These are phyloP conservation scores for Wickerhamiella bombiphila DNA, from an alignment of 805 yeast genomes.

Conservation along the genomic window DNA sequence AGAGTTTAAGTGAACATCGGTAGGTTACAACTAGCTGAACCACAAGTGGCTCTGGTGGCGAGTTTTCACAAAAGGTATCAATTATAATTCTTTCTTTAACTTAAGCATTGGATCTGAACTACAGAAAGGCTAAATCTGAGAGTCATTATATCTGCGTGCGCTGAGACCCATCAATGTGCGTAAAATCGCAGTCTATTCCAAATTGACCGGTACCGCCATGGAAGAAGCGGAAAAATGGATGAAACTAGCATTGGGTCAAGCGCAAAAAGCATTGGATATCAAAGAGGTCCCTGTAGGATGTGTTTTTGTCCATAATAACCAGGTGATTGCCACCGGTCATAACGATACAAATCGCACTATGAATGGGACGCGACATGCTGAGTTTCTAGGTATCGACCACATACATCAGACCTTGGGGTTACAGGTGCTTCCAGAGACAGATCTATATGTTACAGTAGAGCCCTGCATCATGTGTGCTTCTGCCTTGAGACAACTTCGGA, in stretches of 20 bases:
- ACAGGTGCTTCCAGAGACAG: constrained; percentile 35
- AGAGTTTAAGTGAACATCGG: no score
- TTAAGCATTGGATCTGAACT: no score
- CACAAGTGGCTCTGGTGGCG: no score
- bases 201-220: no score
- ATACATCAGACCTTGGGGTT: constrained; percentile 28
- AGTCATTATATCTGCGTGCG: no score
- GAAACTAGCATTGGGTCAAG: constrained; percentile 30
- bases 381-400: constrained; percentile 60
- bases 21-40: no score
- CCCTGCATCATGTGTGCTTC: constrained; percentile 98
- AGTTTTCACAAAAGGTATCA: no score
- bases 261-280: constrained; percentile 45
- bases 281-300: constrained; percentile 82
- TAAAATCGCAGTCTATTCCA: no score
- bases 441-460: constrained; percentile 86
- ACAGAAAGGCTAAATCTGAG: no score
- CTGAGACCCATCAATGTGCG: no score
- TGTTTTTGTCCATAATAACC: constrained; percentile 40
- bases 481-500: constrained; percentile 66
- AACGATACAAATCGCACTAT: constrained; percentile 75
- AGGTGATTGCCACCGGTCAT: constrained; percentile 59
- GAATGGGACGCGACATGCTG: constrained; percentile 88
- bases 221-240: constrained; percentile 21
- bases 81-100: no score